Evolutionary conservation across 2,329 filamentous ascomycete species (phyloP), one percentile per base, ranked within the genome.

Genomic region (Pseudogymnoascus sp.): DNA sequence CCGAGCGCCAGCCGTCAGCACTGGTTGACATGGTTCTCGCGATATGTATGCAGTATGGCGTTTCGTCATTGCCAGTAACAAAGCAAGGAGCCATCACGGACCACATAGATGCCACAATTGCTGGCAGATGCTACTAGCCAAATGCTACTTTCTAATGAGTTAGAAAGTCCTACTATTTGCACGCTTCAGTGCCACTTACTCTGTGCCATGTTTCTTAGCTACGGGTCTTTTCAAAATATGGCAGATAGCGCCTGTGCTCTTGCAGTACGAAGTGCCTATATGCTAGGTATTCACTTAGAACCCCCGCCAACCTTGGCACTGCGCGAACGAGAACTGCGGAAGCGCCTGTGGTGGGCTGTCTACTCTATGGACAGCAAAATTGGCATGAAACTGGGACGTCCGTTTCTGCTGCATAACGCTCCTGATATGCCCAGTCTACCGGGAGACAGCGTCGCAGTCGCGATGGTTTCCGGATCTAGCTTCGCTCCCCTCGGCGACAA

Each of bases 21-120:
- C 72, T 83, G 0, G 78, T 80, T 0, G 81, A 83, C 63, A 81
- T 83, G 25, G 70, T 82, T 35, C 68, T 83, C 13, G 81, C 81
- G 0, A 62, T 83, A 8, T 80, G 78, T 64, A 78, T 83, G 73
- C 80, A 83, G 68, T 77, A 78, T 39, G 75, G 76, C 13, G 70
- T 5, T 66, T 67, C 60, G 6, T 70, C 27, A 21, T 21, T 21
- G 21, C 21, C 21, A 4, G 21, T 21, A 21, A 21, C 21, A 21
- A 21, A 21, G 21, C 21, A 21, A 21, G 21, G 21, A 21, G 21
- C 21, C 21, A 21, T 21, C 21, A 21, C 21, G 4, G 21, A 21
- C 21, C 3, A 21, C 21, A 21, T 21, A 10, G 72, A 77, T 65
- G 66, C 72, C 10, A 74, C 66, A 5, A 70, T 74, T 39, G 73